A percentile compares a stretch with the other conserved stretches of the same genome.
These are phyloP conservation scores for Entomortierella parvispora DNA, from an alignment of 192 early-diverging fungal genomes.

Conservation along the genomic window DNA sequence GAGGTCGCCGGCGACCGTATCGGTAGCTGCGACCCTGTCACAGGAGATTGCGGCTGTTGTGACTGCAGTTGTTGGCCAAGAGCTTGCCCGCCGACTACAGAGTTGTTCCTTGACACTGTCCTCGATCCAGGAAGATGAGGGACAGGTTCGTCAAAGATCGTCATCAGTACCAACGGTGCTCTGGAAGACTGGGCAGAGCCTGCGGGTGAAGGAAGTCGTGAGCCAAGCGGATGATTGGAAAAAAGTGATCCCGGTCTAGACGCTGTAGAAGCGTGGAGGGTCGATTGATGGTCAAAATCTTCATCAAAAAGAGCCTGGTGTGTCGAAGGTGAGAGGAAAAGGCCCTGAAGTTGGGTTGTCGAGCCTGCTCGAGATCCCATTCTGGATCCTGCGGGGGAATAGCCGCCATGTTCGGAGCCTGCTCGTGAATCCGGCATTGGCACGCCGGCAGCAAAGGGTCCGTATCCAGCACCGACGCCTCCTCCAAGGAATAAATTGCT, in stretches of 20 bases:
- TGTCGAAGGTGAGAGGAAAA: not conserved
- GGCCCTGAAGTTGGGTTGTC: not conserved
- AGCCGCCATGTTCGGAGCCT: not conserved
- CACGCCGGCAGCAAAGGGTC: constrained; percentile 18
- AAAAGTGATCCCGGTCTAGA: constrained; percentile 19
- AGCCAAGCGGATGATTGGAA: constrained; percentile 31
- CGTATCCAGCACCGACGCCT: constrained; percentile 13
- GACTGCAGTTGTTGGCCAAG: not conserved
- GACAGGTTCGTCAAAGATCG: constrained; percentile 44
- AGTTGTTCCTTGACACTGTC: constrained; percentile 6
- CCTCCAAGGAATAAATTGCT: constrained; percentile 23
- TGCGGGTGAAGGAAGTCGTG: constrained; percentile 7
- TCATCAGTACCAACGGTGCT: constrained; percentile 23
- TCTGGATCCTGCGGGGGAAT: not conserved
- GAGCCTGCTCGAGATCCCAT: not conserved
- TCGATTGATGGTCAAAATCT: constrained; percentile 1
- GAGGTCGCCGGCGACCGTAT: not conserved
- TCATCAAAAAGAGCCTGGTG: constrained; percentile 10
- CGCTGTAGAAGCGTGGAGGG: not conserved
- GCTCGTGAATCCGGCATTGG: not conserved
- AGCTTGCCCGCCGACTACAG: not conserved
- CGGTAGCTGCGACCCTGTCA: not conserved
- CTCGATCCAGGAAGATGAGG: constrained; percentile 7
- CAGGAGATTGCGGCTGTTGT: not conserved
- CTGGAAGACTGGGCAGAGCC: constrained; percentile 14